phyloP scores from a whole-genome alignment of 176 grass and related monocot genomes.

The Zizania latifolia region DNA sequence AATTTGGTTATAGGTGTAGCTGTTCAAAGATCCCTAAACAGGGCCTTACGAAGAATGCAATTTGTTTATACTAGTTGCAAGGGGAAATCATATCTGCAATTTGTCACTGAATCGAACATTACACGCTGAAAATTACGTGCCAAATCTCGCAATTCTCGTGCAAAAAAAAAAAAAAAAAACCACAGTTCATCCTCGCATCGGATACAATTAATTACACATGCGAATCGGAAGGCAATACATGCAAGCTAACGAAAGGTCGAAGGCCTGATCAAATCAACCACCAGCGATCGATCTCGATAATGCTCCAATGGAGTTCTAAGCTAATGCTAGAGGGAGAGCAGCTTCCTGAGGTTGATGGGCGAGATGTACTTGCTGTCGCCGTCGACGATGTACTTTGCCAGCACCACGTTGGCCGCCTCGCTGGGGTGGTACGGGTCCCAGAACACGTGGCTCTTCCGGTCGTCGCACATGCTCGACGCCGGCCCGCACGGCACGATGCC shows the following conservation, averaged over 20 bases:
- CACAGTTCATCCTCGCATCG: neutral
- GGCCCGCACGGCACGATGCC: conserved; percentile 80
- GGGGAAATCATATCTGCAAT: neutral
- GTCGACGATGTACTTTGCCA: conserved; percentile 80
- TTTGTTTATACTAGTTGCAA: neutral
- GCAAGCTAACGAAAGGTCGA: too few species aligned
- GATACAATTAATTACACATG: neutral
- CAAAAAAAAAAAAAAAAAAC: neutral
- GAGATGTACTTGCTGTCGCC: conserved; percentile 76
- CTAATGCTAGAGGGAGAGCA: conserved; percentile 35
- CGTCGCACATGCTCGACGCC: conserved; percentile 56
- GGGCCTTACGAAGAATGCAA: neutral
- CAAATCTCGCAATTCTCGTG: neutral
- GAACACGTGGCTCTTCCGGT: conserved; percentile 51
- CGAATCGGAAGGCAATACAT: neutral
- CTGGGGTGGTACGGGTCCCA: conserved; percentile 96
- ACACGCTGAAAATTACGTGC: neutral
- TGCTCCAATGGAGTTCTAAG: neutral
- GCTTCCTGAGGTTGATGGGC: conserved; percentile 73
- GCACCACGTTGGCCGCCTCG: conserved; percentile 63
- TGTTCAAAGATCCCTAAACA: too few species aligned
- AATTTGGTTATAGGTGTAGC: too few species aligned
- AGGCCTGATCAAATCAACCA: neutral
- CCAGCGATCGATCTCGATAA: neutral
- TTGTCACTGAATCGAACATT: neutral